These are phyloP conservation scores for Babjeviella inositovora DNA, from an alignment of 805 yeast species.

Conservation along the genomic window DNA sequence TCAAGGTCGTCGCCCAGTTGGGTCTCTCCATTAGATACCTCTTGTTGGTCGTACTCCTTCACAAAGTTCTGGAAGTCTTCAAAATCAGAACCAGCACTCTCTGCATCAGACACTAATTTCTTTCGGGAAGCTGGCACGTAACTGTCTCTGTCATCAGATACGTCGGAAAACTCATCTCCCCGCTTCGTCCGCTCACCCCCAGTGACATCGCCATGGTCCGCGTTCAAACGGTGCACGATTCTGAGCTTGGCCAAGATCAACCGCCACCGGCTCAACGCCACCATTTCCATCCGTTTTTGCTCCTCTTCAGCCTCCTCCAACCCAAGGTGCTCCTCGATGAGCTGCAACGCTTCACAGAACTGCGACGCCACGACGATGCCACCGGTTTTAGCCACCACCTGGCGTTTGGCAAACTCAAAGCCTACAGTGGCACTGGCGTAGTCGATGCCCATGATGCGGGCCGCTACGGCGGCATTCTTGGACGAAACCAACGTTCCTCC, in stretches of 20 bases:
- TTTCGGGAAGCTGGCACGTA: too few species aligned
- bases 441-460: conserved; percentile 51
- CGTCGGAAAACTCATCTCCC: too few species aligned
- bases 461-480: conserved; percentile 51
- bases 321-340: conserved; percentile 28
- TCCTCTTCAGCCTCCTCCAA: conserved; percentile 32
- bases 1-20: too few species aligned
- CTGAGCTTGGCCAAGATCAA: conserved; percentile 30
- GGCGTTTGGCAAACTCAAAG: conserved; percentile 50
- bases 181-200: too few species aligned
- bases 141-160: too few species aligned
- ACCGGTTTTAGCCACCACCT: conserved; percentile 29
- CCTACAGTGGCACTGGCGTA: conserved; percentile 81
- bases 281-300: conserved; percentile 22
- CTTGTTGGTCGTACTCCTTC: too few species aligned
- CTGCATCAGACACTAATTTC: too few species aligned
- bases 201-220: conserved; percentile 32
- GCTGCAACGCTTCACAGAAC: conserved; percentile 39
- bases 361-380: conserved; percentile 66
- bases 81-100: too few species aligned
- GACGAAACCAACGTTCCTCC: conserved; percentile 52
- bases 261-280: conserved; percentile 38
- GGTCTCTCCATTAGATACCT: too few species aligned
- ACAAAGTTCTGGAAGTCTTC: too few species aligned
- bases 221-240: conserved; percentile 26